Conservation (phyloP, 768 basidiomycete species). For the Pisolithus microcarpus region DNA sequence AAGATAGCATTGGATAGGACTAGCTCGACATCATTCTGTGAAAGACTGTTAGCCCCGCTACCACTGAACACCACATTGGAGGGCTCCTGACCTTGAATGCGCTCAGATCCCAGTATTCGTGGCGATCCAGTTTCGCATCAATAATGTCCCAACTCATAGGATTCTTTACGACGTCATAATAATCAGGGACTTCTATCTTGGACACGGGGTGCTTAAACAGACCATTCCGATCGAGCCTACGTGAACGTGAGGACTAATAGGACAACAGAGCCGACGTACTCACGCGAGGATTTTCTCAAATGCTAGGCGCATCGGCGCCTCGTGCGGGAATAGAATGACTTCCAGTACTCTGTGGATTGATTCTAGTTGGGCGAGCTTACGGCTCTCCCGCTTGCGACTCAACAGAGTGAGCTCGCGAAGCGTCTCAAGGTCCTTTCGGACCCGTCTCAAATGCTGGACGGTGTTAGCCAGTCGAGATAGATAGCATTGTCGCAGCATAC, state of each 20-base stretch:
- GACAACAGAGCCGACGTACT: slow-evolving; percentile 18
- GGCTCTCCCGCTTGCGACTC: slow-evolving; percentile 70
- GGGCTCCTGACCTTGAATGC: slow-evolving; percentile 53
- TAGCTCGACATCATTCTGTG: slow-evolving; percentile 71
- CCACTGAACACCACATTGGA: neutral
- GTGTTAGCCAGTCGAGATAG: neutral
- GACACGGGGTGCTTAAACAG: slow-evolving; percentile 83
- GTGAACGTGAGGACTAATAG: slow-evolving; percentile 5
- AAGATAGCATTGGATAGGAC: slow-evolving; percentile 79
- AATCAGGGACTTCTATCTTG: slow-evolving; percentile 75
- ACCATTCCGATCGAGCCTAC: slow-evolving; percentile 64
- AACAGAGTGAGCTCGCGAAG: slow-evolving; percentile 61
- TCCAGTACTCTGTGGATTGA: slow-evolving; percentile 62
- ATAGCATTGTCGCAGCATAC: slow-evolving; percentile 34
- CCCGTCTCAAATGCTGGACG: slow-evolving; percentile 45
- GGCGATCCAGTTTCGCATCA: slow-evolving; percentile 70
- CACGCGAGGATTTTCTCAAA: slow-evolving; percentile 71
- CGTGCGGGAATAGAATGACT: slow-evolving; percentile 58
- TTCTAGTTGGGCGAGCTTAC: slow-evolving; percentile 66
- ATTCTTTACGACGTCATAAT: slow-evolving; percentile 74
- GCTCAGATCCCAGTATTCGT: slow-evolving; percentile 74
- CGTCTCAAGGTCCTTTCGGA: slow-evolving; percentile 72
- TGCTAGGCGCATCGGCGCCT: slow-evolving; percentile 49
- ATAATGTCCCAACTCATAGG: slow-evolving; percentile 91
- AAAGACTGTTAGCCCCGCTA: neutral